These are phyloP conservation scores for Pascua guehoae DNA, from an alignment of 1,284 basidiomycete genomes.

Conservation along the genomic window DNA sequence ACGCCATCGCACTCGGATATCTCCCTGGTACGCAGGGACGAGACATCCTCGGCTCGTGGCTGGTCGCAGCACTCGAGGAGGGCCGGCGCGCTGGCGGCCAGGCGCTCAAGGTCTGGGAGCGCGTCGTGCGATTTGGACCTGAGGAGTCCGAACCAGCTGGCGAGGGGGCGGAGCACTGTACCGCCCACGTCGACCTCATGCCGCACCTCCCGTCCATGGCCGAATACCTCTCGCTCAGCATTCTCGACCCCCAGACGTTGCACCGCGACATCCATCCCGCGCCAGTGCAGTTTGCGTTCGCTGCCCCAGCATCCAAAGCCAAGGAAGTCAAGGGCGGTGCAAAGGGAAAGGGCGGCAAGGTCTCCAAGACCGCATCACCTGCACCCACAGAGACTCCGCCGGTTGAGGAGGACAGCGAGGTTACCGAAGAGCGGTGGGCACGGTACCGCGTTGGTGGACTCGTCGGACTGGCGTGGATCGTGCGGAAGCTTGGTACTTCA, in stretches of 20 bases:
- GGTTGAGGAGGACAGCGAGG: conserved; percentile 29
- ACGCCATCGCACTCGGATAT: conserved; percentile 53
- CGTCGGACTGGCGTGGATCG: conserved; percentile 61
- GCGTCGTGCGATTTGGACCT: conserved; percentile 24
- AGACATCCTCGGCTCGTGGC: conserved; percentile 75
- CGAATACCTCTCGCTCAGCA: conserved; percentile 50
- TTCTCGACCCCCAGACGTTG: conserved; percentile 65
- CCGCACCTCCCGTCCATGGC: conserved; percentile 41
- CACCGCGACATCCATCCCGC: conserved; percentile 67
- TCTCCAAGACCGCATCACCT: conserved; percentile 14
- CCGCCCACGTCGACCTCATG: conserved; percentile 44
- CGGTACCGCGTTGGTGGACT: conserved; percentile 69
- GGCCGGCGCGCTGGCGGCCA: conserved; percentile 37
- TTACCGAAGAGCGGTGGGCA: conserved; percentile 63
- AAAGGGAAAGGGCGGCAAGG: conserved; percentile 8
- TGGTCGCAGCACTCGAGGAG: conserved; percentile 47
- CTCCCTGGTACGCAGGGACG: conserved; percentile 61
- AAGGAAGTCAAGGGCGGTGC: conserved; percentile 21
- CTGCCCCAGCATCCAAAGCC: conserved; percentile 12
- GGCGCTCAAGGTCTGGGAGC: conserved; percentile 35
- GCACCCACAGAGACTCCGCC: conserved; percentile 12
- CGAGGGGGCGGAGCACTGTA: neutral
- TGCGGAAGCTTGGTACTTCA: conserved; percentile 25
- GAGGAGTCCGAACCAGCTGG: too few relatives aligned
- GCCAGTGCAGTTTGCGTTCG: conserved; percentile 29